These are phyloP conservation scores for Kitagawia praeruptora DNA, from an alignment of 129 eudicot species.

Conservation along the genomic window DNA sequence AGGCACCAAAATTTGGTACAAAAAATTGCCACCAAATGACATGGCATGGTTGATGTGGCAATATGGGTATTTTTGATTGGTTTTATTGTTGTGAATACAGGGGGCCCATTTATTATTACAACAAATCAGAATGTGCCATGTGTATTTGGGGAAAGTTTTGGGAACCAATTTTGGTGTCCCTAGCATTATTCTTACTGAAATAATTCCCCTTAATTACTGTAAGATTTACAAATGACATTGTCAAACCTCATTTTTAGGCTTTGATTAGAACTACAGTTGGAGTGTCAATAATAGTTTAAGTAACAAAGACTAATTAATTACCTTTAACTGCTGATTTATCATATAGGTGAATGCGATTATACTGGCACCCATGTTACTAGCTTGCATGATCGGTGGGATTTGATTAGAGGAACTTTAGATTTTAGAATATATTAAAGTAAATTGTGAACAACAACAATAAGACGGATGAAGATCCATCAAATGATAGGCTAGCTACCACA, in stretches of 20 bases:
- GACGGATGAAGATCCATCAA: neutral
- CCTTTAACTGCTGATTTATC: neutral
- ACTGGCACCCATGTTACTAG: constrained; percentile 3
- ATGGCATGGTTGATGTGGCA: too few relatives aligned
- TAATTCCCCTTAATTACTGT: neutral
- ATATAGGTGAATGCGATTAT: neutral
- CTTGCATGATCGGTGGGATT: constrained; percentile 6
- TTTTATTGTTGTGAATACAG: too few relatives aligned
- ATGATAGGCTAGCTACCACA: neutral
- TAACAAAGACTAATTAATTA: neutral
- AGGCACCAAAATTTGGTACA: too few relatives aligned
- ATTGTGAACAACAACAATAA: neutral
- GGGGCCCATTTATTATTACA: too few relatives aligned
- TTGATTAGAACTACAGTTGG: neutral
- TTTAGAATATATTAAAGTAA: neutral
- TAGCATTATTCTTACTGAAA: too few relatives aligned
- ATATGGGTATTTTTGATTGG: too few relatives aligned
- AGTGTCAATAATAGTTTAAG: neutral
- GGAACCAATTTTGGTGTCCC: too few relatives aligned
- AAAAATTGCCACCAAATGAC: too few relatives aligned
- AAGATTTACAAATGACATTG: neutral
- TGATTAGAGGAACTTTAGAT: neutral
- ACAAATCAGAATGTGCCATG: too few relatives aligned
- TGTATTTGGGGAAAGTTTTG: too few relatives aligned
- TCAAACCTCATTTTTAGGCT: neutral